phyloP scores from a whole-genome alignment of 2,329 filamentous ascomycete genomes.

The Keithomyces neogunnii region DNA sequence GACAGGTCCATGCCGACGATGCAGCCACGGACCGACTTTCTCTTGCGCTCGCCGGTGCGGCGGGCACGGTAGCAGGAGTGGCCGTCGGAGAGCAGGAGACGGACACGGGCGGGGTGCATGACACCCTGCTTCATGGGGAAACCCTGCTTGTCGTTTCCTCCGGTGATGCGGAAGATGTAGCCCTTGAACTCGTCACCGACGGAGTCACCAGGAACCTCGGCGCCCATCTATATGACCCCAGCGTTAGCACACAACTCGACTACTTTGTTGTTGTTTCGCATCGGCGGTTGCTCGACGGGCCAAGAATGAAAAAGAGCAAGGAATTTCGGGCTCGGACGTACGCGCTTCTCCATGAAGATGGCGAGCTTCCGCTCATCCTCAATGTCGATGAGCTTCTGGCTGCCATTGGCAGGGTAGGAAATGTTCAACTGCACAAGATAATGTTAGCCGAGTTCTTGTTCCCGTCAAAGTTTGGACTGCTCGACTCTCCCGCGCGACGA shows the following conservation, averaged over 20 bases:
- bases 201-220: conserved; percentile 86
- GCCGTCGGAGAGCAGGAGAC: conserved; percentile 88
- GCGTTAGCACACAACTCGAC: conserved; percentile 21
- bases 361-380: conserved; percentile 99
- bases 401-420: conserved; percentile 96
- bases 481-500: background rate
- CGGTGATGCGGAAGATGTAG: conserved; percentile 99
- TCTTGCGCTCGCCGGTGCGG: conserved; percentile 97
- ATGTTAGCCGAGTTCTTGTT: conserved; percentile 21
- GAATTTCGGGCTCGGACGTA: conserved; percentile 38
- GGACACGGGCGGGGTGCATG: conserved; percentile 97
- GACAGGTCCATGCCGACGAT: conserved; percentile 95
- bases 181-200: conserved; percentile 99
- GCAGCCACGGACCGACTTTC: conserved; percentile 98
- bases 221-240: conserved; percentile 57
- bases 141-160: conserved; percentile 99
- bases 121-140: conserved; percentile 99
- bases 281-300: background rate
- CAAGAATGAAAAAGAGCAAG: background rate
- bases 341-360: conserved; percentile 97
- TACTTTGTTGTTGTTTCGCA: no score
- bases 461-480: background rate
- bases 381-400: conserved; percentile 97
- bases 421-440: conserved; percentile 48
- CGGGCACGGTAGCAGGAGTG: conserved; percentile 99